Percentiles rank a stretch among this genome's conserved stretches.
Evolutionary conservation across 441 rosid genomes (phyloP).

Genomic region (Biscutella laevigata): DNA sequence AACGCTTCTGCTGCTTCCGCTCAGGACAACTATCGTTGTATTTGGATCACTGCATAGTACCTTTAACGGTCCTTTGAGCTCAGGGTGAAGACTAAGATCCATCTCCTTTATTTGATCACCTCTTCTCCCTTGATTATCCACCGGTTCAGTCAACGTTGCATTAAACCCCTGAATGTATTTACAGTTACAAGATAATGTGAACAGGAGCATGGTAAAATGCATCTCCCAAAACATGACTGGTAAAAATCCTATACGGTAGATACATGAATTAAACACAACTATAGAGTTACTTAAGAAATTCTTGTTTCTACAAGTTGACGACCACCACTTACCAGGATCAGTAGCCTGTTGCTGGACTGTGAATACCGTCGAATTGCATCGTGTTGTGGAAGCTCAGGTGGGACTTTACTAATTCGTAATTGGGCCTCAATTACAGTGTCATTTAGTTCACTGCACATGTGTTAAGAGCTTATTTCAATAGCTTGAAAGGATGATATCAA

Average conservation of each 20-base stretch:
- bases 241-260: neutral
- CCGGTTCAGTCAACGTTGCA: conserved; percentile 87
- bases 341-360: conserved; percentile 68
- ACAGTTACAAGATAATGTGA: neutral
- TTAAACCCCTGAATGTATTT: conserved; percentile 70
- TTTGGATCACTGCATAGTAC: conserved; percentile 61
- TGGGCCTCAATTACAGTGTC: conserved; percentile 98
- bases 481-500: neutral
- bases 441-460: conserved; percentile 69
- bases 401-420: conserved; percentile 80
- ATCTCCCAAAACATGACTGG: neutral
- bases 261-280: neutral
- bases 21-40: conserved; percentile 75
- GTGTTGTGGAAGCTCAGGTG: conserved; percentile 68
- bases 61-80: conserved; percentile 50
- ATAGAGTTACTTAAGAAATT: neutral
- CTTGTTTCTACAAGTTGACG: neutral
- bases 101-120: conserved; percentile 93
- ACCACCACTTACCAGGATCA: conserved; percentile 71
- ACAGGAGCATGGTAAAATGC: neutral
- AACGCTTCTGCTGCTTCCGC: conserved; percentile 67
- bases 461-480: conserved; percentile 3
- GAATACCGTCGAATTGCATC: conserved; percentile 62
- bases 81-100: conserved; percentile 91
- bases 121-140: conserved; percentile 82